Base-by-base conservation (phyloP, 768 basidiomycete genomes). In the Suillus discolor region DNA sequence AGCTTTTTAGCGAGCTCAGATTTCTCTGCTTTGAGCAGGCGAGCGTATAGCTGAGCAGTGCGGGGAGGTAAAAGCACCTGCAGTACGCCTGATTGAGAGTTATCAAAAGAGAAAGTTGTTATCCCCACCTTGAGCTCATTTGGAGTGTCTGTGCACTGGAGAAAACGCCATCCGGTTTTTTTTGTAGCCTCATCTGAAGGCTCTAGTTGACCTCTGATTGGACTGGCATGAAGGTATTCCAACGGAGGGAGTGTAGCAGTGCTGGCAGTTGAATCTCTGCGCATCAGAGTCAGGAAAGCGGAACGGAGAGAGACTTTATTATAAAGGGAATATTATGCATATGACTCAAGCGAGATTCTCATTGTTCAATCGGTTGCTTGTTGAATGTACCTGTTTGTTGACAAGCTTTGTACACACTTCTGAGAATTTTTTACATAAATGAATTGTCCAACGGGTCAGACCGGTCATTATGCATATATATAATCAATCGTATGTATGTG, bases 141-240 rank as follows among this genome's bases (percentile, higher is more conserved):
- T 16, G 85, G 87, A 36, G 90, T 92, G 71, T 92, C 90, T 20
- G 90, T 91, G 63, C 87, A 88, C 73, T 92, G 90, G 57, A 92
- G 80, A 76, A 86, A 92, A 68, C 91, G 81, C 82, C 88, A 90
- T 62, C 90, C 89, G 34, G 87, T 81, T 66, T 79, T 81, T 67
- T 75, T 82, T 12, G 85, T 74, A 70, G 67, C 63, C 15, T 78
- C 76, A 63, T 90, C 87, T 54, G 84, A 81, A n/a, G 87, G 84
- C 72, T 92, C 91, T 60, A 92, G 82, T 73, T 90, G 91, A 34
- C 91, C 90, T 74, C 90, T 83, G 60, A 92, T 86, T 25, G 90
- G 89, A 72, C 86, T 90, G 59, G 84, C 78, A 61, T 84, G 83
- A 67, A 85, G 82, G 70, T 89, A 84, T 71, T 89, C 84, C 65